Percentiles rank a stretch among this genome's conserved stretches.
These are phyloP conservation scores for Mercurialis annua DNA, from an alignment of 345 rosid genomes.

Conservation along the genomic window DNA sequence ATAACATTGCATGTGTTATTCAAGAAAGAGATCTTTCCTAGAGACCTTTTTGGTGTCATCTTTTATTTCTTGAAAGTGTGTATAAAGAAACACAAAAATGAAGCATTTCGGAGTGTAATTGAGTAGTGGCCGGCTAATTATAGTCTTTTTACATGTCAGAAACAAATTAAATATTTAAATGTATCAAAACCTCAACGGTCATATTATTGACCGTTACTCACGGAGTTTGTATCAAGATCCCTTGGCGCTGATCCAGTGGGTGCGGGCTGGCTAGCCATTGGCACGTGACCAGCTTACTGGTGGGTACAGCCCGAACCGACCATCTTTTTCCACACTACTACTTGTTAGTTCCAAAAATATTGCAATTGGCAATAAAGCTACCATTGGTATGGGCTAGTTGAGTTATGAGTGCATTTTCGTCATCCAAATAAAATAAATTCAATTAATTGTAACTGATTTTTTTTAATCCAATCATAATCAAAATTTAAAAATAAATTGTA, in stretches of 20 bases:
- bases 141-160: neutral
- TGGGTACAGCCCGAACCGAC: constrained; percentile 21
- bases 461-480: no score
- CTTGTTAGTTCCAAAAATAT: no score
- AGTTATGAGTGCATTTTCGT: no score
- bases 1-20: neutral
- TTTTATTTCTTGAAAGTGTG: neutral
- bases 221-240: constrained; percentile 18
- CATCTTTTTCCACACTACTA: no score
- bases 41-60: neutral
- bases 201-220: constrained; percentile 39
- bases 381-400: no score
- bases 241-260: constrained; percentile 17
- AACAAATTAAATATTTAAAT: constrained; percentile 20
- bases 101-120: neutral
- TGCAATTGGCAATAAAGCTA: no score
- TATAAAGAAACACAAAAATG: neutral
- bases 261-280: constrained; percentile 6
- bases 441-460: no score
- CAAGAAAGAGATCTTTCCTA: constrained; percentile 4
- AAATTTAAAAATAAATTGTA: no score
- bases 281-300: constrained; percentile 22
- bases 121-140: no score
- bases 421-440: no score
- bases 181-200: constrained; percentile 32